Conservation (phyloP, 129 eudicot genomes). For the Escallonia herrerae region DNA sequence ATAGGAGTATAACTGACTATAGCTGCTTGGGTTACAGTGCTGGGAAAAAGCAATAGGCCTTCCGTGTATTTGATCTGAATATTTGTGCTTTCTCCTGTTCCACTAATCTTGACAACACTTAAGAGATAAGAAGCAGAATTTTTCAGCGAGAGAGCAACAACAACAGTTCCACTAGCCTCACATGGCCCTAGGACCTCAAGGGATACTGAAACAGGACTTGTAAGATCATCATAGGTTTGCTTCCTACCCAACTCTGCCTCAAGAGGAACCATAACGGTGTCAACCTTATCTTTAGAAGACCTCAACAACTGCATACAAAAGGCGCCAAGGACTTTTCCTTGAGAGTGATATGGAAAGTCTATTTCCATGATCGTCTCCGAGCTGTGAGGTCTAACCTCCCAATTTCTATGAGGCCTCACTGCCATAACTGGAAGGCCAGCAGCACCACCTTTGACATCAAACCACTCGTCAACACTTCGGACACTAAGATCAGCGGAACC, state of each 20-base stretch:
- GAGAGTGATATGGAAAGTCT: constrained; percentile 37
- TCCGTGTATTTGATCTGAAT: constrained; percentile 48
- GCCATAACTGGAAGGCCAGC: constrained; percentile 32
- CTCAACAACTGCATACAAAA: constrained; percentile 50
- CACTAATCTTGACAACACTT: constrained; percentile 44
- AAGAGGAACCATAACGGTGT: constrained; percentile 51
- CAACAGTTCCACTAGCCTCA: constrained; percentile 36
- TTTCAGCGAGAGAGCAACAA: constrained; percentile 45
- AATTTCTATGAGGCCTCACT: constrained; percentile 57
- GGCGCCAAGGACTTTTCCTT: constrained; percentile 41
- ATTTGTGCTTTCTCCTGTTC: constrained; percentile 29
- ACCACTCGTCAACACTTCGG: constrained; percentile 31
- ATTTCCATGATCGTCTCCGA: constrained; percentile 53
- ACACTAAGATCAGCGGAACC: constrained; percentile 22
- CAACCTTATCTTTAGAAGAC: constrained; percentile 29
- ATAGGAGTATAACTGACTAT: constrained; percentile 29
- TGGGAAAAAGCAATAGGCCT: constrained; percentile 73
- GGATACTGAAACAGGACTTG: constrained; percentile 31
- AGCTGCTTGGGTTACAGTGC: constrained; percentile 63
- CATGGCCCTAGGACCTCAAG: constrained; percentile 41
- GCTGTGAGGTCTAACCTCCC: constrained; percentile 49
- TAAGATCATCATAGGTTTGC: constrained; percentile 12
- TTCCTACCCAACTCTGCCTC: constrained; percentile 41
- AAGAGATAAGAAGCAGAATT: constrained; percentile 43
- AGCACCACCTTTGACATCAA: constrained; percentile 33